Evolutionary conservation across 2,329 filamentous ascomycete genomes (phyloP).

Genomic region (Cryphonectria naterciae): DNA sequence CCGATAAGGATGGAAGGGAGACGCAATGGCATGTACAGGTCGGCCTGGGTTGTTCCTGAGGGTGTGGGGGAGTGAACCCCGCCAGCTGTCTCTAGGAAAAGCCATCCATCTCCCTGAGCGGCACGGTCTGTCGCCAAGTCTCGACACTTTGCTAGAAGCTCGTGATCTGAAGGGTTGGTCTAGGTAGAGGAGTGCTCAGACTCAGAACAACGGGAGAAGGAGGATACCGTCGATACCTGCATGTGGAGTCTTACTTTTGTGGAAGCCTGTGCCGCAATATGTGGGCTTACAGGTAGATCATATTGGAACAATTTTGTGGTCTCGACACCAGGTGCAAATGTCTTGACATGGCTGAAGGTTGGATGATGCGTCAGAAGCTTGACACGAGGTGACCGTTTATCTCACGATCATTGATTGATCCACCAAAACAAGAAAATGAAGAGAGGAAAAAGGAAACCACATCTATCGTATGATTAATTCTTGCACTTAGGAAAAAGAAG

Average conservation of each 20-base stretch:
- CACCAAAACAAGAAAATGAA: too few species aligned
- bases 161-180: conserved; percentile 54
- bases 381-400: background rate
- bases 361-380: background rate
- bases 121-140: conserved; percentile 50
- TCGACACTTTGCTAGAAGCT: conserved; percentile 54
- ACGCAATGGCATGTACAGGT: conserved; percentile 74
- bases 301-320: conserved; percentile 71
- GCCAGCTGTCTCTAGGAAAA: conserved; percentile 81
- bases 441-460: too few species aligned
- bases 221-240: too few species aligned
- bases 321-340: conserved; percentile 53
- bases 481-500: too few species aligned
- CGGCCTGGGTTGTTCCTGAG: conserved; percentile 76
- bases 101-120: conserved; percentile 52
- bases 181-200: conserved; percentile 32
- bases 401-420: too few species aligned
- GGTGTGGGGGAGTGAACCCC: conserved; percentile 81
- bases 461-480: too few species aligned
- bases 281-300: conserved; percentile 74
- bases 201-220: conserved; percentile 15
- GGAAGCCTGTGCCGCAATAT: conserved; percentile 65
- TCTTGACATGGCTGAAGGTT: conserved; percentile 4
- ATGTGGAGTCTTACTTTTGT: conserved; percentile 42
- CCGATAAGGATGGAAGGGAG: conserved; percentile 74